Percentiles rank a stretch among this genome's conserved stretches.
phyloP scores from a whole-genome alignment of 2,329 filamentous ascomycete species.

The Paraphoma chrysanthemicola region DNA sequence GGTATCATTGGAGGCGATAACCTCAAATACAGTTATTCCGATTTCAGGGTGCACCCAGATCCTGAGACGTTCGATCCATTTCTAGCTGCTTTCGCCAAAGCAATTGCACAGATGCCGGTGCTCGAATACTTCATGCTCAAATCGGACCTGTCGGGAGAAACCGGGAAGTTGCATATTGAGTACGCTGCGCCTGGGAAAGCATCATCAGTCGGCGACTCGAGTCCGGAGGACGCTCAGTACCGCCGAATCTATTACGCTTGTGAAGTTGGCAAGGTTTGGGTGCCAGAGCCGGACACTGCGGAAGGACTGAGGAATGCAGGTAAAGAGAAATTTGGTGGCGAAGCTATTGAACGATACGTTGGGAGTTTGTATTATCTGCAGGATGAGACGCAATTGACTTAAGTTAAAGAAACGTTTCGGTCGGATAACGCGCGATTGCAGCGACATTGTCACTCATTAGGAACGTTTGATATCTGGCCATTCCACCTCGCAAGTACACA shows the following conservation, averaged over 20 bases:
- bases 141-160: not conserved
- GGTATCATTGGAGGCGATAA: slow-evolving; percentile 1
- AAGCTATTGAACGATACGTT: not conserved
- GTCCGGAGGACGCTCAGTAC: not conserved
- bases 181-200: not conserved
- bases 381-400: too few relatives aligned
- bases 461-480: too few relatives aligned
- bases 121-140: slow-evolving; percentile 11
- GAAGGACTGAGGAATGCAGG: not conserved
- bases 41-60: slow-evolving; percentile 19
- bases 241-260: not conserved
- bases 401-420: too few relatives aligned
- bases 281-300: not conserved
- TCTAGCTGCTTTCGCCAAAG: slow-evolving; percentile 24
- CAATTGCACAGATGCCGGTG: slow-evolving; percentile 16
- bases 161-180: not conserved
- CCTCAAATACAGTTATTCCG: not conserved
- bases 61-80: slow-evolving; percentile 19
- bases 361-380: not conserved
- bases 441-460: too few relatives aligned
- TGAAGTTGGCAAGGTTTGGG: not conserved
- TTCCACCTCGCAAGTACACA: too few relatives aligned
- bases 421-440: too few relatives aligned
- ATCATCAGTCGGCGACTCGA: not conserved
- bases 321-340: not conserved